Conservation (phyloP, 345 rosid genomes). For the Geranium brycei region DNA sequence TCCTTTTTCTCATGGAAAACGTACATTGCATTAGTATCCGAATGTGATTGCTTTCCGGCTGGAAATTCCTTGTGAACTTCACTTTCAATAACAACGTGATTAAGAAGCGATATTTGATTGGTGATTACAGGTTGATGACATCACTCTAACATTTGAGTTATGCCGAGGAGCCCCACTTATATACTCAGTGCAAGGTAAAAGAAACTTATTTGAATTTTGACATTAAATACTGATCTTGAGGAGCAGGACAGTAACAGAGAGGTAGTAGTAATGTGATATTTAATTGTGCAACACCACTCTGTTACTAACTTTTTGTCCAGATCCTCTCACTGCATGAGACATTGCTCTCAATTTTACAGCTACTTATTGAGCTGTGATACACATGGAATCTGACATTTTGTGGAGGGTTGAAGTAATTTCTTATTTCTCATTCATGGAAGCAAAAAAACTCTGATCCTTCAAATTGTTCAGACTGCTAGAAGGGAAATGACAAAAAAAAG, state of each 20-base stretch:
- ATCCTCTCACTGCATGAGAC: conserved; percentile 19
- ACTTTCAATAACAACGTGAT: too few relatives aligned
- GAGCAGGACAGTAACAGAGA: not conserved
- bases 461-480: conserved; percentile 12
- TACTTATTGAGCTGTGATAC: conserved; percentile 34
- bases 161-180: too few relatives aligned
- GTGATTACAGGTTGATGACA: too few relatives aligned
- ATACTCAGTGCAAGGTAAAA: too few relatives aligned
- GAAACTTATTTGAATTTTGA: too few relatives aligned
- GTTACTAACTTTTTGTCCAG: conserved; percentile 13
- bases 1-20: conserved; percentile 6
- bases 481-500: not conserved
- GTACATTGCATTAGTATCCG: conserved; percentile 16
- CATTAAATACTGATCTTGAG: too few relatives aligned
- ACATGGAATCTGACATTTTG: conserved; percentile 47
- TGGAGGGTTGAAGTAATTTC: conserved; percentile 28
- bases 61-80: too few relatives aligned
- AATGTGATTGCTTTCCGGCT: conserved; percentile 2
- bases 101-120: too few relatives aligned
- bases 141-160: too few relatives aligned
- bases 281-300: not conserved
- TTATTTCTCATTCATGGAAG: conserved; percentile 10
- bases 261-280: not conserved
- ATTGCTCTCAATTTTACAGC: conserved; percentile 33
- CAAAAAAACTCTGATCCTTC: conserved; percentile 13